phyloP scores from a whole-genome alignment of 2,329 filamentous ascomycete genomes.

The Hypoxylon sp. region DNA sequence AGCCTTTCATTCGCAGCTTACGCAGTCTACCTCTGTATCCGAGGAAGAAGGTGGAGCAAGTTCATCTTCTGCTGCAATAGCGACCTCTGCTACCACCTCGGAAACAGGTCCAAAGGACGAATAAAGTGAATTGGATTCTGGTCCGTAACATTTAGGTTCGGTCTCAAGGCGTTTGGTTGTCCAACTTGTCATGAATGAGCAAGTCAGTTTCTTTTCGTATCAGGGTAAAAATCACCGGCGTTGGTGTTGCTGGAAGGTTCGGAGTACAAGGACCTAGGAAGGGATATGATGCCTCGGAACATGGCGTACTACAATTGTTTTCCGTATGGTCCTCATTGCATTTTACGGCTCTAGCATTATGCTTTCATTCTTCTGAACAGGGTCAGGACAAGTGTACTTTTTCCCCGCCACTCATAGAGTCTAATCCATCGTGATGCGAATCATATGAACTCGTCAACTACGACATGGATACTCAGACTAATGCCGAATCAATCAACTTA shows the following conservation, averaged over 20 bases:
- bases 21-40: constrained; percentile 62
- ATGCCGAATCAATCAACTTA: neutral
- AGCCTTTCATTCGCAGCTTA: constrained; percentile 64
- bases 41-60: constrained; percentile 55
- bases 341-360: constrained; percentile 9
- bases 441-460: constrained; percentile 20
- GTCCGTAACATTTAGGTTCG: constrained; percentile 6
- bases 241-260: constrained; percentile 10
- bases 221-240: constrained; percentile 27
- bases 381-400: constrained; percentile 6
- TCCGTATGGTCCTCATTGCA: constrained; percentile 15
- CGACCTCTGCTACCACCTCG: constrained; percentile 30
- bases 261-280: neutral
- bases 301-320: constrained; percentile 22
- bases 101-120: constrained; percentile 47
- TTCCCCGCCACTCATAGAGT: constrained; percentile 31
- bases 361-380: constrained; percentile 12
- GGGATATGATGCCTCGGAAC: constrained; percentile 26
- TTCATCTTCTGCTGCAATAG: constrained; percentile 16
- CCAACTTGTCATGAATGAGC: constrained; percentile 6
- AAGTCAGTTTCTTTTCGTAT: constrained; percentile 11
- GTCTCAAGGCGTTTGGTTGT: constrained; percentile 28
- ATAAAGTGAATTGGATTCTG: constrained; percentile 23
- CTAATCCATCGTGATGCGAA: constrained; percentile 35
- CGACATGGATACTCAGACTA: neutral